Percentiles rank a stretch among this genome's conserved stretches.
Conservation (phyloP, 1,284 basidiomycete species). For the Cutaneotrichosporon arboriforme region DNA sequence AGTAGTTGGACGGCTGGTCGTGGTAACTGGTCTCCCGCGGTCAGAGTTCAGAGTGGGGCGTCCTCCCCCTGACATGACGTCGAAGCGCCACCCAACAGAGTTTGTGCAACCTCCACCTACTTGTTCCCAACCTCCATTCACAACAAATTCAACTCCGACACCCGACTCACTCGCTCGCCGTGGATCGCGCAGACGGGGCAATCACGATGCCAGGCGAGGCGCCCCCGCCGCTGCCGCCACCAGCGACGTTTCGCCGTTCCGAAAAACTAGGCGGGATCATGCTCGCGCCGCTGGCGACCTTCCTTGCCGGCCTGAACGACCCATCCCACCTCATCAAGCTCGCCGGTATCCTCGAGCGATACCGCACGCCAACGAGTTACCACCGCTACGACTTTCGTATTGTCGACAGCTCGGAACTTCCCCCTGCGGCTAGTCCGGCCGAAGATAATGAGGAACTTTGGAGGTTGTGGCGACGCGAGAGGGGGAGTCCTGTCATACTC, state of each 20-base stretch:
- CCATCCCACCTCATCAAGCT: conserved; percentile 32
- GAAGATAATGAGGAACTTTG: conserved; percentile 1
- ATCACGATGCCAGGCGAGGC: not conserved
- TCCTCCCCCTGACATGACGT: no score
- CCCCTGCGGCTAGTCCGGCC: conserved; percentile 6
- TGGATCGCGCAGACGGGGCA: no score
- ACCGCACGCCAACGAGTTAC: conserved; percentile 33
- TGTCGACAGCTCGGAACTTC: conserved; percentile 30
- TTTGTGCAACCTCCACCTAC: no score
- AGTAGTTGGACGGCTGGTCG: no score
- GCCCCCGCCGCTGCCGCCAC: conserved; percentile 1
- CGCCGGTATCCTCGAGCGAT: conserved; percentile 31
- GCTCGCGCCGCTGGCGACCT: conserved; percentile 33
- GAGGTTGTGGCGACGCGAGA: conserved; percentile 4
- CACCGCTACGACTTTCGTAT: conserved; percentile 34
- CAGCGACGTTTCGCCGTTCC: not conserved
- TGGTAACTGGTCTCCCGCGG: no score
- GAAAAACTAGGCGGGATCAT: conserved; percentile 32
- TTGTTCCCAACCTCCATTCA: not conserved
- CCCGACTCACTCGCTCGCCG: not conserved
- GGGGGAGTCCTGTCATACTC: conserved; percentile 8
- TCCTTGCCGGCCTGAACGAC: conserved; percentile 20
- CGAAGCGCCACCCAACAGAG: no score
- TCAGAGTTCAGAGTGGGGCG: no score
- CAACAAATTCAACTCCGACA: not conserved